Evolutionary conservation across 257 asterid species (phyloP), one percentile per base, ranked within the genome.

Genomic region (Fraxinus pennsylvanica): DNA sequence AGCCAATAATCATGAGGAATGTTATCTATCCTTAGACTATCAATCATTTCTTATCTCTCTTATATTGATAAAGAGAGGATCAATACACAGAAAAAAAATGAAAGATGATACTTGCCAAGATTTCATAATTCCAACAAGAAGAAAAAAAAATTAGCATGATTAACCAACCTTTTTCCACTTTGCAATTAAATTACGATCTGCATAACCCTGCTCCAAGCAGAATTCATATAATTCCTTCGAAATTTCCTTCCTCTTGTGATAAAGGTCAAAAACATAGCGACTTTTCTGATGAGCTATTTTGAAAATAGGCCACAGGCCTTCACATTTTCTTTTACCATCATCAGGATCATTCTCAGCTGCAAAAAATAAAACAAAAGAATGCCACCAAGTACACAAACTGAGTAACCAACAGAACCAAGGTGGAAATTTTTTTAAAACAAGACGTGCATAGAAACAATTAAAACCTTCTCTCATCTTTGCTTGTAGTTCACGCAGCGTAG

Each of bases 391-490:
- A 74, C 41, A 52, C 8, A 65, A 65, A 72, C 22, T 63, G 36
- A 22, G 19, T 63, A 27, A 63, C 69, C 69, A 63, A 43, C 70
- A 32, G 38, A 71, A 30, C 59, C 12, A 14, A 30, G 10, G 39
- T 4, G 6, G 22, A 43, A 4, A 47, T 19, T 61, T 4, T 54
- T 35, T 17, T 17, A 65, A 25, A 63, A 47, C 22, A 21, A 65
- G 19, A 57, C 32, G 57, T 39, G 50, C n/a, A 63, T 50, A n/a
- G 39, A 79, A 74, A 27, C 14, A 74, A 72, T 59, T 0, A 9
- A 66, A 69, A 92, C 97, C 97, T 91, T 94, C 98, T 83, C 98
- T 90, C 98, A 94, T 94, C 82, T 91, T 92, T 17, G 93, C 96
- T 84, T 92, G 97, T 8, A 94, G 87, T 70, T 94, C 98, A 76